A percentile compares a stretch with the other conserved stretches of the same genome.
Conservation (phyloP, 2,329 filamentous ascomycete genomes). For the Aphanoascus verrucosus region DNA sequence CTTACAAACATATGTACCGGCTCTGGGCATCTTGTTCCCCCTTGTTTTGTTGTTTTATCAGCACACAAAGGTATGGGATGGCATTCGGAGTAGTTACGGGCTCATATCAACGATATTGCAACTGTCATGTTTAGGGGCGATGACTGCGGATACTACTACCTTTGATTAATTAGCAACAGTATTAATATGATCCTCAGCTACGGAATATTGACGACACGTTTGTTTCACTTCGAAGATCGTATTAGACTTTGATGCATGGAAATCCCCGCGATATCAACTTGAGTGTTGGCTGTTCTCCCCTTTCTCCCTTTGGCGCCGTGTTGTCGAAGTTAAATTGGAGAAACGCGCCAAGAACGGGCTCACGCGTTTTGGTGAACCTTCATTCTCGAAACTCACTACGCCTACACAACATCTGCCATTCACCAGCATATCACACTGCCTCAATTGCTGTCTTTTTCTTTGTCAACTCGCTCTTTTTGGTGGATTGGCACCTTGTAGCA, state of each 20-base stretch:
- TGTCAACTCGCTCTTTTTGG: too few relatives aligned
- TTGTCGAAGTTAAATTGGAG: background rate
- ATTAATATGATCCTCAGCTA: background rate
- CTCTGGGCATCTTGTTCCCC: background rate
- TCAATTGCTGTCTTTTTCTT: too few relatives aligned
- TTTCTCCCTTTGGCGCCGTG: too few relatives aligned
- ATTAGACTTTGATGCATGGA: too few relatives aligned
- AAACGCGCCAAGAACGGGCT: conserved; percentile 4
- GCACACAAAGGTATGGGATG: background rate
- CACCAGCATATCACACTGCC: too few relatives aligned
- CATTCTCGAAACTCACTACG: background rate
- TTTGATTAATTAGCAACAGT: background rate
- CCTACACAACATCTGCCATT: background rate
- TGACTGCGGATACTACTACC: background rate
- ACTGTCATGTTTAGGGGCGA: background rate
- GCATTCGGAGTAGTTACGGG: conserved; percentile 5
- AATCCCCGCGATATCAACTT: too few relatives aligned
- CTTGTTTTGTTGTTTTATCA: background rate
- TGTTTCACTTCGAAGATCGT: too few relatives aligned
- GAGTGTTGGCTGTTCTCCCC: too few relatives aligned
- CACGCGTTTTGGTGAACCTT: background rate
- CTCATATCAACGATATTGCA: background rate
- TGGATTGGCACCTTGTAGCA: too few relatives aligned
- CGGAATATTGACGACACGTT: too few relatives aligned
- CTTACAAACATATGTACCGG: background rate